Evolutionary conservation across 1,284 basidiomycete species (phyloP).

Genomic region (Xerocomus nothofagi): DNA sequence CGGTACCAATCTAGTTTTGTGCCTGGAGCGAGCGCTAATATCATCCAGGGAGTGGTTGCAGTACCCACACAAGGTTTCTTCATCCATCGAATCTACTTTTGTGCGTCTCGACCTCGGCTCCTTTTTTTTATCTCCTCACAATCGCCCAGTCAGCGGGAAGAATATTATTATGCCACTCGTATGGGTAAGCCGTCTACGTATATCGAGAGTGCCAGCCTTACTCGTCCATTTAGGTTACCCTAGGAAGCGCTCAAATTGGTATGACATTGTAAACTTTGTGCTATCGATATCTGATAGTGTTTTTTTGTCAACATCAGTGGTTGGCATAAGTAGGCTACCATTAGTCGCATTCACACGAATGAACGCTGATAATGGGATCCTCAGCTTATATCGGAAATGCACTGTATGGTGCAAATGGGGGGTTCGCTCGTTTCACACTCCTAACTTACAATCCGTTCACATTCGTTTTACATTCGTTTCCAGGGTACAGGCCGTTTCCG

Average conservation of each 20-base stretch:
- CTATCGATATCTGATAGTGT: neutral
- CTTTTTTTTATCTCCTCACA: neutral
- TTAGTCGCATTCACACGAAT: rapidly evolving
- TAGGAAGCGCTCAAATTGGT: slow-evolving; percentile 12
- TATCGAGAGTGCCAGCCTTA: neutral
- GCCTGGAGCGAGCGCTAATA: neutral
- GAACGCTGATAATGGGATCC: neutral
- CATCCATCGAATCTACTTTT: slow-evolving; percentile 14
- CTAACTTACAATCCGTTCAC: neutral
- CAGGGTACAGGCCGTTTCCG: slow-evolving; percentile 4
- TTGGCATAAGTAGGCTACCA: neutral
- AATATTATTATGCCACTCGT: neutral
- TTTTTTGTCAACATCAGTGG: neutral
- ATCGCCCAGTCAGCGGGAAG: slow-evolving; percentile 10
- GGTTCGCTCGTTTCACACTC: slow-evolving; percentile 1
- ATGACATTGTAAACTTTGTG: neutral
- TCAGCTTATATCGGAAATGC: neutral
- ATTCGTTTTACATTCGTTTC: no score
- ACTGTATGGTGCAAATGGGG: slow-evolving; percentile 3
- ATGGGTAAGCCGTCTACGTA: slow-evolving; percentile 7
- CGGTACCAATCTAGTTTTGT: neutral
- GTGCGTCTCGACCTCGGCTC: slow-evolving; percentile 3
- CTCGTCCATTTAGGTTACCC: slow-evolving; percentile 3
- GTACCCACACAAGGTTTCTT: slow-evolving; percentile 18
- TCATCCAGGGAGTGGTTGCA: slow-evolving; percentile 3